Base-by-base conservation (phyloP, 352 stramenopile genomes). In the Globisporangium mamillatum region DNA sequence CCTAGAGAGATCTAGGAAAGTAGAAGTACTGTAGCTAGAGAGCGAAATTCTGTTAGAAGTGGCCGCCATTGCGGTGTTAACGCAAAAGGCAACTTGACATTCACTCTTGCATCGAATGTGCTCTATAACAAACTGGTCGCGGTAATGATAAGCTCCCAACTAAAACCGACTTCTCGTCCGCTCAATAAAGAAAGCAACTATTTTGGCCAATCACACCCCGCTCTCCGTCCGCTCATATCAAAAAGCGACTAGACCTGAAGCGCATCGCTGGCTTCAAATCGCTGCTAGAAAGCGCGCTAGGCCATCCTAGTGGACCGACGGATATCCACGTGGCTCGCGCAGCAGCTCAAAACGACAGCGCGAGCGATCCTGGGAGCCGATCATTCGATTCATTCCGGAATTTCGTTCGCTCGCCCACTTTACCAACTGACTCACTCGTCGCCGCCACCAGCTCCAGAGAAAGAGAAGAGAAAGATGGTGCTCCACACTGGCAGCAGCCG, bases 401-500 rank as follows among this genome's bases (percentile, higher is more conserved):
- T 38, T 59, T 59, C 53, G 53, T 36, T 59, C 53, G 53, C 53
- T 22, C 50, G 50, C 27, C 14, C 25, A 18, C 27, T 22, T 32
- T 14, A 22, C 22, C 32, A 53, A 12, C 44, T 52, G 44, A 52
- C 44, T 52, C 44, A 6, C 44, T 32, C 34, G n/a, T 50, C 34
- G 14, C 32, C 24, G 2, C 32, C 24, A 4, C n/a, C 25, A 22
- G 14, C 20, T 34, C 55, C 10, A 27, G n/a, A 34, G n/a, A 25
- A 55, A 7, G 25, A 46, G 36, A 44, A 44, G 36, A 61, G 16
- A 41, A 78, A 75, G 41, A 79, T 80, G 46, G 80, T 78, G 63
- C 68, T 88, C 63, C 74, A 88, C 73, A 66, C 76, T 64, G 52
- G 67, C 72, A 66, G 70, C 72, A 72, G 36, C 48, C 59, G 72